Conservation (phyloP, 2,329 filamentous ascomycete species). For the Trematosphaeria pertusa region DNA sequence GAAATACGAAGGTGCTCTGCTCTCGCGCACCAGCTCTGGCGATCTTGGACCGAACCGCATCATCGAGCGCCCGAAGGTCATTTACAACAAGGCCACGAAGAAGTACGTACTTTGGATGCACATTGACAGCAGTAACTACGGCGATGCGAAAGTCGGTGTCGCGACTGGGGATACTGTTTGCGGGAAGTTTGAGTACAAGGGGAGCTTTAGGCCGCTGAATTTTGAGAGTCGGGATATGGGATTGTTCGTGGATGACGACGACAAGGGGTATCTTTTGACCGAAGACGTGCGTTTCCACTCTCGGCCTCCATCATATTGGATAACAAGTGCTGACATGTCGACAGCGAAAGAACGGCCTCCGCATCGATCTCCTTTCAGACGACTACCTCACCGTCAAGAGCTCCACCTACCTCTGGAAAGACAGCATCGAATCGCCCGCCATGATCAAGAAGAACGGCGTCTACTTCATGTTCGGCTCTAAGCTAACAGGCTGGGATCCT, state of each 20-base stretch:
- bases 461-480: constrained; percentile 71
- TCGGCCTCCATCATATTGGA: too few species aligned
- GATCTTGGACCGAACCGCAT: constrained; percentile 69
- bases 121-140: constrained; percentile 67
- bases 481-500: constrained; percentile 58
- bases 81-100: constrained; percentile 68
- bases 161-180: constrained; percentile 66
- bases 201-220: constrained; percentile 56
- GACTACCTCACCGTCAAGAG: constrained; percentile 63
- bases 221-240: constrained; percentile 66
- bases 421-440: constrained; percentile 68
- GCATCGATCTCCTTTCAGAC: constrained; percentile 63
- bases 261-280: constrained; percentile 66
- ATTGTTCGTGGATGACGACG: constrained; percentile 68
- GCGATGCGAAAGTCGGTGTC: constrained; percentile 69
- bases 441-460: constrained; percentile 65
- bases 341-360: constrained; percentile 63
- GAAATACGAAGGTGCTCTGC: constrained; percentile 66
- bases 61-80: constrained; percentile 72
- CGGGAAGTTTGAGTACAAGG: constrained; percentile 63
- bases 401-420: constrained; percentile 60
- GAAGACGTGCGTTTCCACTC: constrained; percentile 61
- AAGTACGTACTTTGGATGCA: constrained; percentile 76
- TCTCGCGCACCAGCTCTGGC: constrained; percentile 60
- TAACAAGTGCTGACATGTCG: too few species aligned